A percentile compares a stretch with the other conserved stretches of the same genome.
Evolutionary conservation across 2,329 filamentous ascomycete genomes (phyloP).

Genomic region (Colletotrichum sojae): DNA sequence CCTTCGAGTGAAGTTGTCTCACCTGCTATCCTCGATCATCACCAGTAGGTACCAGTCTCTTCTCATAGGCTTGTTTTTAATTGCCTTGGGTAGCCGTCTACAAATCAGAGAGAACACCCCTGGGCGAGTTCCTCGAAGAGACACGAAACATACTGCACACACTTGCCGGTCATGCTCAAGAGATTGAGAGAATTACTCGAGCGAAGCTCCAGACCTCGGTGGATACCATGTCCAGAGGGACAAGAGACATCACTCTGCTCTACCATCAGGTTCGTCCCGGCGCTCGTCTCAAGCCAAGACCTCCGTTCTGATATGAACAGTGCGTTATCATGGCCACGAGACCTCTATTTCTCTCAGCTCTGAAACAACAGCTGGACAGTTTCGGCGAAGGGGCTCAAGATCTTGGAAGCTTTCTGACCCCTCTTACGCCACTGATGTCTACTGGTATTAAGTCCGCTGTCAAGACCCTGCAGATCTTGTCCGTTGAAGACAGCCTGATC

Average conservation of each 20-base stretch:
- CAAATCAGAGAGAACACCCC: constrained; percentile 50
- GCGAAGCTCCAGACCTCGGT: constrained; percentile 51
- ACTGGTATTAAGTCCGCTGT: constrained; percentile 58
- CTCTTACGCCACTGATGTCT: constrained; percentile 52
- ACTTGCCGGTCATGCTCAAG: constrained; percentile 53
- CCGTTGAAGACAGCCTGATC: constrained; percentile 48
- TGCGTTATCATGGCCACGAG: constrained; percentile 57
- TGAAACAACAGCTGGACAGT: constrained; percentile 54
- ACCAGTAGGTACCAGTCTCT: constrained; percentile 46
- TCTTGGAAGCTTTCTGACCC: constrained; percentile 48
- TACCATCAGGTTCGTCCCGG: constrained; percentile 53
- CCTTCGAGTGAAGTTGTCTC: constrained; percentile 54
- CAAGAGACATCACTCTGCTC: constrained; percentile 53
- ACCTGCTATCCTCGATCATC: constrained; percentile 53
- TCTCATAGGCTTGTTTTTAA: not conserved
- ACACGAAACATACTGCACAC: constrained; percentile 54
- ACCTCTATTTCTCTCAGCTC: constrained; percentile 54
- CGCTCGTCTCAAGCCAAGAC: not conserved
- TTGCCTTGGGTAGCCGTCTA: constrained; percentile 49
- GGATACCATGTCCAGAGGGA: constrained; percentile 52
- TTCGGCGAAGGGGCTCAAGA: constrained; percentile 46
- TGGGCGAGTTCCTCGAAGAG: constrained; percentile 51
- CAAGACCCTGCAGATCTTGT: constrained; percentile 56
- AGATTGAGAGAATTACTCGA: constrained; percentile 54
- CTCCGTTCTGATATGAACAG: constrained; percentile 37